Conservation (phyloP, 495 filamentous ascomycete species). For the Hypoxylon lienhwacheense region DNA sequence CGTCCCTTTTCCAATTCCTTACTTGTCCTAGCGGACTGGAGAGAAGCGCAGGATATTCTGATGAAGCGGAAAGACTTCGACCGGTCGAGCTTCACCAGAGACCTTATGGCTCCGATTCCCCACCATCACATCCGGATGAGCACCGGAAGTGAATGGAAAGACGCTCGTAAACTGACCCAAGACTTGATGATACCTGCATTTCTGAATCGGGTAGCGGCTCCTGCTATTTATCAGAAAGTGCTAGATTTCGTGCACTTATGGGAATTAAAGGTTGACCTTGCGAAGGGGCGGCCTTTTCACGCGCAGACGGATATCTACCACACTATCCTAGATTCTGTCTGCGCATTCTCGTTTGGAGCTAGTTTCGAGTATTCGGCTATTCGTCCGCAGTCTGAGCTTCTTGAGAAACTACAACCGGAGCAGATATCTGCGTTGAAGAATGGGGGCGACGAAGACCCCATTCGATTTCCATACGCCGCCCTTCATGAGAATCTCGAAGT, state of each 20-base stretch:
- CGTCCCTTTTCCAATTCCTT: slow-evolving; percentile 38
- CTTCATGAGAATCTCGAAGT: neutral
- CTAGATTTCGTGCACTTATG: neutral
- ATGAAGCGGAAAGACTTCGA: slow-evolving; percentile 44
- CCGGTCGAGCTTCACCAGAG: neutral
- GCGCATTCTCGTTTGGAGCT: neutral
- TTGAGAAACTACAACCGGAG: neutral
- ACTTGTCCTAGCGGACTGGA: slow-evolving; percentile 40
- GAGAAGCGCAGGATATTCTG: slow-evolving; percentile 42
- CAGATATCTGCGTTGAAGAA: neutral
- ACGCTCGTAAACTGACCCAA: neutral
- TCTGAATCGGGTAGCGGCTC: neutral
- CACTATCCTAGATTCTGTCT: neutral
- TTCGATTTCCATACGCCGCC: neutral
- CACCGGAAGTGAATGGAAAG: neutral
- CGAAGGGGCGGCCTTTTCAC: neutral
- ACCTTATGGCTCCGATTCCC: neutral
- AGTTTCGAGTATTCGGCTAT: neutral
- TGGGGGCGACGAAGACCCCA: neutral
- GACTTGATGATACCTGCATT: neutral
- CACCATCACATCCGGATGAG: neutral
- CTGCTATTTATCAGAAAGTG: neutral
- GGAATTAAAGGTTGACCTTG: neutral
- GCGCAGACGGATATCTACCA: neutral
- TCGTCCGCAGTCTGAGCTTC: slow-evolving; percentile 1